Conservation (phyloP, 148 eudicot species). For the Cornus suecica region DNA sequence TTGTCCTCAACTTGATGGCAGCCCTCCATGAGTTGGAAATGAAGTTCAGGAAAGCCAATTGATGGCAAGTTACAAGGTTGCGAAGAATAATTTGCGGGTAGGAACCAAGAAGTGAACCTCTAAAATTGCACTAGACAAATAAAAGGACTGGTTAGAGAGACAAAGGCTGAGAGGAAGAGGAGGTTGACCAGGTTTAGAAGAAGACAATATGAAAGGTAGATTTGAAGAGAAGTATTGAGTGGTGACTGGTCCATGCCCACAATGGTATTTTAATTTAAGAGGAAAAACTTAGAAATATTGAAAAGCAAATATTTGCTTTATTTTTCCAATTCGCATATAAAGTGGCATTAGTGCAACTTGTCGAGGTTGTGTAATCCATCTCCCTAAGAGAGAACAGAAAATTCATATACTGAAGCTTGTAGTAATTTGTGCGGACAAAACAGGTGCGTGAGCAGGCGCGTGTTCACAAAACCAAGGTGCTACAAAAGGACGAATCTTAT, state of each 20-base stretch:
- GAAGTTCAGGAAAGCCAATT: not conserved
- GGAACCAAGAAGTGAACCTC: not conserved
- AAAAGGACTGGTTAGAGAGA: not conserved
- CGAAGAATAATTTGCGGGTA: not conserved
- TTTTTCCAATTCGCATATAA: not conserved
- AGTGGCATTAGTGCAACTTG: not conserved
- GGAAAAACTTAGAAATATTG: not conserved
- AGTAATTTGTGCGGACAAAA: not conserved
- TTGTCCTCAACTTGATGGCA: not conserved
- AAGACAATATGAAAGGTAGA: not conserved
- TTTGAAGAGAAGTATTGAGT: not conserved
- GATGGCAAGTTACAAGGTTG: not conserved
- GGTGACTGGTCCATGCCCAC: not conserved
- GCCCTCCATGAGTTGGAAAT: not conserved
- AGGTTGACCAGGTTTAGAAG: not conserved
- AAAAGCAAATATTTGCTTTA: not conserved
- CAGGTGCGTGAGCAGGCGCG: not conserved
- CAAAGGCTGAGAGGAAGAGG: not conserved
- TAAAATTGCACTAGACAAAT: not conserved
- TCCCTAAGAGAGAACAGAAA: not conserved
- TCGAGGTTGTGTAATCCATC: not conserved
- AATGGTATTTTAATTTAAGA: not conserved
- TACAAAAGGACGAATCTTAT: conserved; percentile 2
- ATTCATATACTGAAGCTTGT: not conserved
- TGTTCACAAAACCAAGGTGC: not conserved